Evolutionary conservation across 1,284 basidiomycete genomes (phyloP), one percentile per base, ranked within the genome.

Genomic region (Sanghuangporus baumii): DNA sequence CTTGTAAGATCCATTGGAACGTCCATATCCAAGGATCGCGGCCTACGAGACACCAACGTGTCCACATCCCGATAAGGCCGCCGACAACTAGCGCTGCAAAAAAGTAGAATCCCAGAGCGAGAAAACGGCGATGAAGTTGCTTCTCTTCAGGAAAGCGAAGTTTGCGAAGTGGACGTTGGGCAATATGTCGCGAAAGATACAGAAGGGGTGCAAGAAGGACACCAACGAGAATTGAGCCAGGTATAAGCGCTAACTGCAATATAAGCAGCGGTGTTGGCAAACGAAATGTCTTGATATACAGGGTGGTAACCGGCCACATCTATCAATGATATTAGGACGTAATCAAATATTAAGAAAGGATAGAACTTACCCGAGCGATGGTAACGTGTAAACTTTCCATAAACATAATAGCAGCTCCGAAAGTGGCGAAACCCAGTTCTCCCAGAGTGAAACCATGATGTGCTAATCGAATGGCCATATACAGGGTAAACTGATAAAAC

Each of bases 131-230:
- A 69, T 97, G 91, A 9, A 88, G 80, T 54, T 89, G 82, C 69
- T 96, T 95, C 72, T 97, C 92, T 65, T 91, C 85, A 0, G 95
- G 96, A 75, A 90, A 93, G 47, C 88, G 87, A 20, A 98, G 84
- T 3, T 96, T 89, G 70, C 94, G 92, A 6, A 90, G 87, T 1
- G 97, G 97, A 41, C 89, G 86, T 70, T 94, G 94, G 0, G 96
- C 96, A 65, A 97, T 91, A 71, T 95, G 89, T 0, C 97, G 86
- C 14, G 95, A 97, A 16, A 98, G 83, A 60, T 95, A 90, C 16
- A 99, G 88, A 9, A 99, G 80, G 0, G 97, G 97, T 0, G 94
- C 94, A n/a, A 99, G 85, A 11, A 98, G 78, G 74, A 98, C 94
- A 5, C 97, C 97, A 14, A 89, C 88, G 26, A 98, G 79, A 63